Base-by-base conservation (phyloP, 2,329 filamentous ascomycete genomes). In the Hymenotorrendiella dingleyae region DNA sequence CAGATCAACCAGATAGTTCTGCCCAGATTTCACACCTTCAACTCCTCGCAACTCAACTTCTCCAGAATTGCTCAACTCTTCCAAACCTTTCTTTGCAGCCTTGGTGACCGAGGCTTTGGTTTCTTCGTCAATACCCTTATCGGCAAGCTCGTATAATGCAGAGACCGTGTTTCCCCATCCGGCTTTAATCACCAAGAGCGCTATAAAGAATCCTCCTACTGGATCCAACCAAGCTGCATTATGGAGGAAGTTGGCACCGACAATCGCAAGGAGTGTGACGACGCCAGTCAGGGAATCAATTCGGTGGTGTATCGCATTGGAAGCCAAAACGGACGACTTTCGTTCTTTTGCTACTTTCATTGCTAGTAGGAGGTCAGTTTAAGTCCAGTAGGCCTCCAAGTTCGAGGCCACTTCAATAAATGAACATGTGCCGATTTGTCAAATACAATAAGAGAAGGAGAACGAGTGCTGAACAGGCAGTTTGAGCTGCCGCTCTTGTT, bases 301-400 rank as follows among this genome's bases (percentile, higher is more conserved):
- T 47, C 93, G 87, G 70, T 97, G 93, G 67, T 98, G 93, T 53
- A 97, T 76, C 46, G 93, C 91, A 61, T 98, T 98, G 45, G 90
- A 96, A 28, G 91, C 90, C 19, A 98, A 79, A 46, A 98, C 89
- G 6, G 90, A 94, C 10, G 91, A 97, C 62, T 95, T 94, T 63
- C 91, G 86, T 66, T 95, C 87, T 56, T 81, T 81, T 34, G 93
- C 93, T 47, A 98, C 80, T 70, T 96, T 97, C 83, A 97, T 94
- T 39, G 88, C 87, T 94, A 55, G 22, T 42, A 45, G 28, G 24
- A 30, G 46, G 66, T 53, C 59, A 40, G 28, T 1, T 19, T n/a
- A 14, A 16, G 28, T 17, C 20, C 9, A 2, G 8, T 16, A 38
- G 4, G 34, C 14, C 33, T 6, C 32, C 42, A 20, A 37, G n/a